Evolutionary conservation across 83 land plant genomes (phyloP), one percentile per base, ranked within the genome.

Genomic region (Thuja plicata): DNA sequence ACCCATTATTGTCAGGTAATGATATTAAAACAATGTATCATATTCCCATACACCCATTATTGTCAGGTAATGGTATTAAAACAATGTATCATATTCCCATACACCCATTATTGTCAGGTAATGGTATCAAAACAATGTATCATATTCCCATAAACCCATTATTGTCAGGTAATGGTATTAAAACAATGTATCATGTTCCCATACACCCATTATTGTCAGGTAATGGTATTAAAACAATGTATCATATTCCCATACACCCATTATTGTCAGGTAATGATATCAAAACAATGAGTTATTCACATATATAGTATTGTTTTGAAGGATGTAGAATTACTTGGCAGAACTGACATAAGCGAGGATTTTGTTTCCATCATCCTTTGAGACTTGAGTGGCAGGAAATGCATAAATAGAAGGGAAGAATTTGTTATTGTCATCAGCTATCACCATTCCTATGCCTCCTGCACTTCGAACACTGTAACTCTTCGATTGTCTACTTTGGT

Each of bases 331-430:
- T 85, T 89, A 92, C 94, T 89, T 94, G 88, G 92, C 90, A 35
- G 94, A 92, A 5, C 92, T 93, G 13, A 95, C 89, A 91, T 95
- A 96, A 16, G 89, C 19, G 54, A 92, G 92, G 41, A 96, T 91
- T 66, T 88, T 89, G n/a, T 13, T 71, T 11, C 97, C 97, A 34
- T 37, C 89, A 24, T 78, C 2, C n/a, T 86, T 90, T 66, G 91
- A 91, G 76, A 96, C 88, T 89, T 95, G 88, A 46, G 94, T 88
- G 70, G 93, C 94, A 40, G 98, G 95, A 19, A 93, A 92, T n/a
- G 85, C 93, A 5, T 96, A 90, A 87, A 95, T 94, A 70, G 91
- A 93, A 40, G 97, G 92, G 32, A 89, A 86, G 27, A 86, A 90
- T 71, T 90, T 94, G 82, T 83, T 41, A 0, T 43, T 76, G n/a